Conservation (phyloP, 2,329 filamentous ascomycete genomes). For the Raffaelea deltoideospora region DNA sequence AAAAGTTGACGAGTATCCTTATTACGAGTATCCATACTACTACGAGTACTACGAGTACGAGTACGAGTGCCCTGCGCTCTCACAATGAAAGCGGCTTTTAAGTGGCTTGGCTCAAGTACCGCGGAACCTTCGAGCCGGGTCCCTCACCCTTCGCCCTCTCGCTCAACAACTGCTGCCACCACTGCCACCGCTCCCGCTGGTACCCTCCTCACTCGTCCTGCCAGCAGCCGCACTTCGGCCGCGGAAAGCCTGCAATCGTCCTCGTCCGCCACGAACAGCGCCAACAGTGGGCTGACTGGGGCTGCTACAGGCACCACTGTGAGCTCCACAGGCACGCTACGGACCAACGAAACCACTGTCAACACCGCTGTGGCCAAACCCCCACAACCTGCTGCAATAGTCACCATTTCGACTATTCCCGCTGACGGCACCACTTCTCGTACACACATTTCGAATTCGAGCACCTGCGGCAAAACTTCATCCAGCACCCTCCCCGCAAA, state of each 20-base stretch:
- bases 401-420: no score
- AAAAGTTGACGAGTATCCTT: no score
- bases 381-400: no score
- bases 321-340: no score
- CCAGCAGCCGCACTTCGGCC: no score
- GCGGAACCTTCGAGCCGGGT: conserved; percentile 6
- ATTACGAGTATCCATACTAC: background rate
- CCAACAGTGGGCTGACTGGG: background rate
- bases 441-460: no score
- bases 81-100: conserved; percentile 3
- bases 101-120: conserved; percentile 9
- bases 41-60: background rate
- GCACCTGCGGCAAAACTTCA: no score
- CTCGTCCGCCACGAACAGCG: no score
- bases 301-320: background rate
- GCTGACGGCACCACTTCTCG: no score
- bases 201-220: background rate
- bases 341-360: no score
- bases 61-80: background rate
- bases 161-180: background rate
- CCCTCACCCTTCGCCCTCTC: conserved; percentile 1
- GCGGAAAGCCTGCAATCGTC: no score
- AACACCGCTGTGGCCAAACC: no score
- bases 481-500: background rate
- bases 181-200: background rate